phyloP scores from a whole-genome alignment of 179 eudicot species.

The Sideroxylon spinosum region DNA sequence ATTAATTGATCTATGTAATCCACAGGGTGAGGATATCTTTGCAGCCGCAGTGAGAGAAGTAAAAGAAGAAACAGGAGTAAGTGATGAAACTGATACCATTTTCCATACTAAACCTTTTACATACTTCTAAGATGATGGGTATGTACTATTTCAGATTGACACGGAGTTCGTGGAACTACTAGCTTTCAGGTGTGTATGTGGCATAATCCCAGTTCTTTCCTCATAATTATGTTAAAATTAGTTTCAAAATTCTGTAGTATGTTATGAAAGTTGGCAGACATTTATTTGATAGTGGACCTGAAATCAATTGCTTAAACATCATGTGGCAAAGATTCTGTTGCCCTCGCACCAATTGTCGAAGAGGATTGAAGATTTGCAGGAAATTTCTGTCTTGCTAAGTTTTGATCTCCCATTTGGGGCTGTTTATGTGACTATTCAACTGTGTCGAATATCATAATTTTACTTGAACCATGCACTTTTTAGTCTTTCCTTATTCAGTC shows the following conservation, averaged over 20 bases:
- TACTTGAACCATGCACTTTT: not conserved
- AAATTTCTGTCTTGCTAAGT: conserved; percentile 1
- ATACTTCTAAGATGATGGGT: not conserved
- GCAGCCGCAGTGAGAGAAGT: conserved; percentile 49
- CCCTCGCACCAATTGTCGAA: not conserved
- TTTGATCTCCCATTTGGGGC: not conserved
- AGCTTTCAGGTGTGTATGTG: conserved; percentile 39
- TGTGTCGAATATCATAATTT: not conserved
- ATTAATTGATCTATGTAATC: conserved; percentile 13
- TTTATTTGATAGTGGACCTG: not conserved
- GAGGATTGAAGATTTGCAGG: not conserved
- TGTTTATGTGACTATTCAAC: not conserved
- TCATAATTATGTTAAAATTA: not conserved
- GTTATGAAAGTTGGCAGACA: not conserved
- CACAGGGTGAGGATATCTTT: conserved; percentile 52
- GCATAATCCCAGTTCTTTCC: conserved; percentile 1
- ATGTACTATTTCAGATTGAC: conserved; percentile 35
- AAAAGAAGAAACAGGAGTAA: conserved; percentile 60
- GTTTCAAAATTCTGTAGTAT: not conserved
- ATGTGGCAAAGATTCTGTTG: not conserved
- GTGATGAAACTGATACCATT: conserved; percentile 14
- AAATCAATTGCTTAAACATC: not conserved
- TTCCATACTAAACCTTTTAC: not conserved
- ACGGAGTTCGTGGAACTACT: conserved; percentile 47
- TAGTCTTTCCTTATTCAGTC: not conserved